Evolutionary conservation across 257 asterid species (phyloP), one percentile per base, ranked within the genome.

Genomic region (Solanum medicagineum): DNA sequence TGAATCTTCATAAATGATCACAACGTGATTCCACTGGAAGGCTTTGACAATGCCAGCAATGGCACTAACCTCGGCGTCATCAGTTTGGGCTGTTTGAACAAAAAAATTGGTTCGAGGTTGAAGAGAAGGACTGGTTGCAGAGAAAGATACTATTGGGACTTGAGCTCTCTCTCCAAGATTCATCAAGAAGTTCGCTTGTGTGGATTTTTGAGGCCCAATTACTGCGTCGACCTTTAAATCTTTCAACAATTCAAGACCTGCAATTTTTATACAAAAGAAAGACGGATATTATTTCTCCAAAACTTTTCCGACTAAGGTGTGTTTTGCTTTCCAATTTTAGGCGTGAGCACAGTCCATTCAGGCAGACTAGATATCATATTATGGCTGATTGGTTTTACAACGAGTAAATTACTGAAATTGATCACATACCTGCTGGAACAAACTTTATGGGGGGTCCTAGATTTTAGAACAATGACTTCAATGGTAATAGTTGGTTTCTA

Each of bases 221-320:
- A 86, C 75, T 22, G 88, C 88, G 42, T 81, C 83, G 0, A 29
- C 88, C 10, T 47, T 54, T 17, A 53, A 81, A 49, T 32, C 15
- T 59, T 80, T 86, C 51, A 86, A 51, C 54, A 86, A 85, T 10
- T 86, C 62, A 15, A 86, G 54, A 70, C 86, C 88, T 86, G 81
- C 75, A 68, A 16, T 68, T 68, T 68, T 68, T 69, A 36, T 56
- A 55, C 63, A 32, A 53, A 51, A 29, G 47, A 6, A 56, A 56
- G 75, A 16, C n/a, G 40, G 66, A 32, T 32, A 32, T 32, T 32
- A 32, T 32, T 32, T 32, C 36, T 32, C 36, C 4, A 32, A 32
- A 32, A 32, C 36, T 32, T 32, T 32, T 32, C 36, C 36, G 36
- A 32, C 36, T 68, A 32, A 68, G 24, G 22, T 40, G 15, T 32